phyloP scores from a whole-genome alignment of 2,329 filamentous ascomycete species.

The Cryphonectria naterciae region DNA sequence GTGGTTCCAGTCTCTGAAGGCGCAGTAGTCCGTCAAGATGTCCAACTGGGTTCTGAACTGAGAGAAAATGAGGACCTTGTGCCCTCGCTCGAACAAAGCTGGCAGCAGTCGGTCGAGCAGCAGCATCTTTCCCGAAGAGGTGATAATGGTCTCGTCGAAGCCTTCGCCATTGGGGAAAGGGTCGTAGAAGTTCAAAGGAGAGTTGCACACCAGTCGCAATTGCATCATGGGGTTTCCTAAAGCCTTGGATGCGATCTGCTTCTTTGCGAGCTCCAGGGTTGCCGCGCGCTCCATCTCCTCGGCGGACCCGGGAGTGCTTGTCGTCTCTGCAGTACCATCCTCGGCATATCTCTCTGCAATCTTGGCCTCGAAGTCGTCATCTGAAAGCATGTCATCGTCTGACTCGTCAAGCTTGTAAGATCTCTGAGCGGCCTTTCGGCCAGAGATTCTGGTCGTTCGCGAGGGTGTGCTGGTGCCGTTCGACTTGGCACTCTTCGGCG shows the following conservation, averaged over 20 bases:
- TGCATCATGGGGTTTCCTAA: slow-evolving; percentile 93
- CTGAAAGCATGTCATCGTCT: slow-evolving; percentile 71
- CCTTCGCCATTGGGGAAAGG: slow-evolving; percentile 70
- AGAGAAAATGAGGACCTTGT: slow-evolving; percentile 95
- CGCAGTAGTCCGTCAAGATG: slow-evolving; percentile 85
- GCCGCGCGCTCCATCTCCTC: slow-evolving; percentile 69
- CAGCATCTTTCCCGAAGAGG: slow-evolving; percentile 92
- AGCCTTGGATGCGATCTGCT: slow-evolving; percentile 88
- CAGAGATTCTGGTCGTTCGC: slow-evolving; percentile 51
- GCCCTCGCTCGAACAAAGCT: slow-evolving; percentile 70
- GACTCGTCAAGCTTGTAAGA: slow-evolving; percentile 60
- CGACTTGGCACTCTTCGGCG: slow-evolving; percentile 72
- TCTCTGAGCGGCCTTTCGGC: slow-evolving; percentile 51
- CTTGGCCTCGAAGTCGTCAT: slow-evolving; percentile 82
- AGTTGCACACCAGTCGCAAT: slow-evolving; percentile 88
- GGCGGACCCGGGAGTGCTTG: slow-evolving; percentile 44
- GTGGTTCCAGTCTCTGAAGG: slow-evolving; percentile 74
- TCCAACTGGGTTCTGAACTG: slow-evolving; percentile 96
- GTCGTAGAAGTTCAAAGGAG: slow-evolving; percentile 95
- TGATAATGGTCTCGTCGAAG: slow-evolving; percentile 81
- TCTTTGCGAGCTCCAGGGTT: slow-evolving; percentile 78
- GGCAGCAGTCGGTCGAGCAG: slow-evolving; percentile 86
- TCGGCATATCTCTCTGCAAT: slow-evolving; percentile 65
- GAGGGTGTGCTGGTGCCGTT: slow-evolving; percentile 76
- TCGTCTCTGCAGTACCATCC: slow-evolving; percentile 41